Conservation (phyloP, 345 rosid species). For the Sisymbrium irio region DNA sequence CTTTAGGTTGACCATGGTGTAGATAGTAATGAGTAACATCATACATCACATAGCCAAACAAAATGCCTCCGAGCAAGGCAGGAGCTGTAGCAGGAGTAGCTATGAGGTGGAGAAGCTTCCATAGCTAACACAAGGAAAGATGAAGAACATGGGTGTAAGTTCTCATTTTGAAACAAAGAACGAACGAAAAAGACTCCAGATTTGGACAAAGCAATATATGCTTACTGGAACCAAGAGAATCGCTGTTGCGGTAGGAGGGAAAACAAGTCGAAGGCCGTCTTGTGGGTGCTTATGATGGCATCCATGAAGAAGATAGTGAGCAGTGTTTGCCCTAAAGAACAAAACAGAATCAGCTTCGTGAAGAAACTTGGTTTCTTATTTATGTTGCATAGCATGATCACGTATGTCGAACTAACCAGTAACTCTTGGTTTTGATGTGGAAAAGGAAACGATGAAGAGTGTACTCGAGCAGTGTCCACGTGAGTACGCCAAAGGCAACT, state of each 20-base stretch:
- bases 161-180: neutral
- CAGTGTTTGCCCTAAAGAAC: slow-evolving; percentile 62
- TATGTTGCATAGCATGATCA: neutral
- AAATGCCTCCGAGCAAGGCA: slow-evolving; percentile 61
- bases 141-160: neutral
- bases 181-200: neutral
- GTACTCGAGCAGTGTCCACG: slow-evolving; percentile 93
- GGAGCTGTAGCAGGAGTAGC: slow-evolving; percentile 57
- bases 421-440: slow-evolving; percentile 80
- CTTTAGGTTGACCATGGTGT: slow-evolving; percentile 69
- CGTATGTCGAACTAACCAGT: slow-evolving; percentile 55
- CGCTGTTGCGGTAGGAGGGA: slow-evolving; percentile 83
- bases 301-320: slow-evolving; percentile 84
- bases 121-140: slow-evolving; percentile 38
- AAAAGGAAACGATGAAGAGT: slow-evolving; percentile 91
- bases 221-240: slow-evolving; percentile 63
- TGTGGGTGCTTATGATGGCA: slow-evolving; percentile 92
- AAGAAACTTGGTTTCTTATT: neutral
- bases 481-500: slow-evolving; percentile 61
- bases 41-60: slow-evolving; percentile 68
- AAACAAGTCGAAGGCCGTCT: slow-evolving; percentile 83
- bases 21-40: slow-evolving; percentile 70
- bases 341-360: slow-evolving; percentile 3
- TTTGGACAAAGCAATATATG: neutral
- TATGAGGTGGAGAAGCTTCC: slow-evolving; percentile 46